These are phyloP conservation scores for Calocybe gangraenosa DNA, from an alignment of 768 basidiomycete genomes.

Conservation along the genomic window DNA sequence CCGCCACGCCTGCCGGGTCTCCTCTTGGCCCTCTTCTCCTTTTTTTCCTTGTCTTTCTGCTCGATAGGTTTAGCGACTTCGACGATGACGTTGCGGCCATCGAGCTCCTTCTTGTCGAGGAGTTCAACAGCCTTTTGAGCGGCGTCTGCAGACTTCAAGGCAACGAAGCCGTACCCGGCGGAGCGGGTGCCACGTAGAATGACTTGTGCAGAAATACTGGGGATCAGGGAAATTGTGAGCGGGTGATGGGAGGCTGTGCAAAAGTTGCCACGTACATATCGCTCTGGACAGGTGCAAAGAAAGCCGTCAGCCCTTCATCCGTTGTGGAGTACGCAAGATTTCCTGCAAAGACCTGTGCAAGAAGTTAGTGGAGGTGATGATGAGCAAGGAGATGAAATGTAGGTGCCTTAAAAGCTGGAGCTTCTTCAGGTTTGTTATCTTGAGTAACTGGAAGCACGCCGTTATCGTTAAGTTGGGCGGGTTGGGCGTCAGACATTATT, in stretches of 20 bases:
- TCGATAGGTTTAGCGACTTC: constrained; percentile 91
- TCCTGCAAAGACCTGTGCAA: constrained; percentile 88
- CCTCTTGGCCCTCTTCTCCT: constrained; percentile 75
- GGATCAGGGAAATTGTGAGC: constrained; percentile 14
- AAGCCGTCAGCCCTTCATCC: constrained; percentile 91
- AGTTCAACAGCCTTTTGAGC: constrained; percentile 81
- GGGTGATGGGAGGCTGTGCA: constrained; percentile 40
- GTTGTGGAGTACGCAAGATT: constrained; percentile 94
- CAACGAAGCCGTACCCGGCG: constrained; percentile 92
- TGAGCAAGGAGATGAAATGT: constrained; percentile 18
- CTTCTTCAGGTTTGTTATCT: constrained; percentile 66
- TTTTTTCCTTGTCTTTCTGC: constrained; percentile 81
- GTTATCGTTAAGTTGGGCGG: constrained; percentile 78
- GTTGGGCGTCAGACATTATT: constrained; percentile 89
- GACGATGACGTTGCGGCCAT: constrained; percentile 84
- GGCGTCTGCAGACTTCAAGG: constrained; percentile 75
- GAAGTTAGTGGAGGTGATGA: constrained; percentile 16
- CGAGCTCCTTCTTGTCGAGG: constrained; percentile 86
- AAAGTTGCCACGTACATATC: constrained; percentile 70
- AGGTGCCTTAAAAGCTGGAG: constrained; percentile 73
- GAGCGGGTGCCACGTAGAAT: constrained; percentile 83
- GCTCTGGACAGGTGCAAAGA: constrained; percentile 84
- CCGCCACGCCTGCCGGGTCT: constrained; percentile 80
- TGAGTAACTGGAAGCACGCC: constrained; percentile 81
- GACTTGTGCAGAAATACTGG: constrained; percentile 78